Evolutionary conservation across 2,329 filamentous ascomycete genomes (phyloP), one percentile per base, ranked within the genome.

Genomic region (Alternaria metachromatica): DNA sequence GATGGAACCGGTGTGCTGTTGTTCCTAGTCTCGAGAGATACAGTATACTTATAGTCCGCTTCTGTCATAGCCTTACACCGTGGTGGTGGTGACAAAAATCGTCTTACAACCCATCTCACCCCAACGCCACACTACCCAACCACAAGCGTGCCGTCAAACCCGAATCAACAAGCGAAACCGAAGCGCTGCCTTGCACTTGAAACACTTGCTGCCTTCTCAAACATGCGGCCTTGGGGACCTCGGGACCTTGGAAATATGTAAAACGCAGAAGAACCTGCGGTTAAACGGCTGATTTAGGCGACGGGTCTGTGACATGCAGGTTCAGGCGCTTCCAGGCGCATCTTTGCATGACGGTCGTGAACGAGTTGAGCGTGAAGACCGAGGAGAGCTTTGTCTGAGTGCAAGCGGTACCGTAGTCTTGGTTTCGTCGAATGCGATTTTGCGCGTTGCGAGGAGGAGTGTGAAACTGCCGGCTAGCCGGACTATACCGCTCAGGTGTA

Each of bases 241-340:
- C 13, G 30, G 30, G 30, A 37, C 30, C 30, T 37, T 37, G 30
- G 45, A 23, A 55, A 59, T 28, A 49, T 51, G 50, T 60, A 54
- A 67, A 49, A 65, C 62, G 62, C 46, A 15, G 23, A 56, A 62
- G 55, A 61, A 58, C 59, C 62, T 65, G 62, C 62, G 55, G 62
- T 15, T 60, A 28, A 60, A 60, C 33, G 49, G 49, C 57, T 28
- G 21, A 54, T 55, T 55, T 60, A 51, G 56, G 33, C 37, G 46
- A 25, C 23, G 8, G 57, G 57, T 43, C 43, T 51, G 25, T 28
- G 26, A 13, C 26, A 26, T 28, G 45, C 57, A 25, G 15, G 25
- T 21, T 54, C 11, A 23, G 48, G 57, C 37, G 57, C 37, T 45
- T n/a, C 48, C 11, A 59, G 25, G 57, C 57, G 9, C 25, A 41